Evolutionary conservation across 1,284 basidiomycete genomes (phyloP), one percentile per base, ranked within the genome.

Genomic region (Ceratobasidium sp.): DNA sequence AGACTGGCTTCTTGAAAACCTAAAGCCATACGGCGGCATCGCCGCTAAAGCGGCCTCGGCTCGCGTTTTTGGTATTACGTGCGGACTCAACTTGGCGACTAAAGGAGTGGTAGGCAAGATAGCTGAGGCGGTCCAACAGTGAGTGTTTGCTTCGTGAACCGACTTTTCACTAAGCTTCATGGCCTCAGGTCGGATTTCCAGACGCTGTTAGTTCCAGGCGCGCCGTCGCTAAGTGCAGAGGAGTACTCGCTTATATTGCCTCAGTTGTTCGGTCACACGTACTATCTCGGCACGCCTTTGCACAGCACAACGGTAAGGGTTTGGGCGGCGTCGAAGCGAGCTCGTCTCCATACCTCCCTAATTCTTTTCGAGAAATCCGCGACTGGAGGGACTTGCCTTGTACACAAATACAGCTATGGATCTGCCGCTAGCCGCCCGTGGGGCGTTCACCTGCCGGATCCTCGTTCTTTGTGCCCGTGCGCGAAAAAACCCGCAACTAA

Each of bases 291-390:
- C 13, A 40, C 42, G 15, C 17, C 61, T 13, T 23, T 64, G 2
- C 38, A 64, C 15, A 64, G 61, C 33, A 10, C 61, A 4, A 3
- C 42, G 23, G 28, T 64, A 20, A 4, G 61, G 33, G 61, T 64
- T 42, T 64, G 61, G 61, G 61, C 61, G 15, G 42, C 61, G 7
- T 64, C 61, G 12, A 28, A 33, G 7, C 61, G 61, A 15, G 26
- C 61, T n/a, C 61, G 61, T 10, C 17, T 50, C 10, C 48, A 50
- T 17, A 50, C 48, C 48, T 7, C 3, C 20, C 17, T 50, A 3
- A 10, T 50, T 7, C 3, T 50, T 50, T 50, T 50, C 48, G 48
- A 50, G 9, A 50, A 50, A 7, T 3, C 9, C 9, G 17, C 6
- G 48, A 7, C 6, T 3, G 17, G 20, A 10, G 3, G 3, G 7